These are phyloP conservation scores for Albatrellus sp. DNA, from an alignment of 1,284 basidiomycete genomes.

Conservation along the genomic window DNA sequence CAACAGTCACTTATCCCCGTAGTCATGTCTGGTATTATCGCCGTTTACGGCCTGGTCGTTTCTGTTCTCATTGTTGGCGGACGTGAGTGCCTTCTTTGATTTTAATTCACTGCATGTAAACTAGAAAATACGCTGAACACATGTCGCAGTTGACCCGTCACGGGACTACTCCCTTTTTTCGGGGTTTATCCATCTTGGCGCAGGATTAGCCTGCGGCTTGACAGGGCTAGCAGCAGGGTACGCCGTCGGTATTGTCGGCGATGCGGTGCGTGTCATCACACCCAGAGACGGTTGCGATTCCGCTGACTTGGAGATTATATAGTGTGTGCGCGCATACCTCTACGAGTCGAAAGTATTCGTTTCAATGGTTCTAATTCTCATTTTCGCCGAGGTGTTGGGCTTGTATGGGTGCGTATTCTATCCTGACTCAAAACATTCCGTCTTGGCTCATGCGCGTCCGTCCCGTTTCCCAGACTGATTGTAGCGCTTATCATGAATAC, in stretches of 20 bases:
- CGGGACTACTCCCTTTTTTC: conserved; percentile 62
- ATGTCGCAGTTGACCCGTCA: conserved; percentile 44
- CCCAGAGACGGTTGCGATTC: too few relatives aligned
- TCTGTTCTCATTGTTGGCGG: conserved; percentile 56
- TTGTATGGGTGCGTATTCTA: conserved; percentile 46
- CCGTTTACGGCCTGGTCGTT: conserved; percentile 57
- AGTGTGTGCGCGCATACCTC: conserved; percentile 65
- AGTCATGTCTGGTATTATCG: conserved; percentile 74
- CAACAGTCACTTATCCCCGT: conserved; percentile 60
- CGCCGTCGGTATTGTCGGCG: conserved; percentile 91
- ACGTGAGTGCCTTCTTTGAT: conserved; percentile 25
- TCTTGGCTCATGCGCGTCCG: not conserved
- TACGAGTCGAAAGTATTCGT: conserved; percentile 89
- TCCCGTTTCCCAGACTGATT: not conserved
- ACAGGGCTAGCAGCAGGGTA: conserved; percentile 86
- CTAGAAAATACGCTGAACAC: not conserved
- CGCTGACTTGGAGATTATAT: not conserved
- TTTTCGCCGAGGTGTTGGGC: conserved; percentile 88
- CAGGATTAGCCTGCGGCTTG: conserved; percentile 79
- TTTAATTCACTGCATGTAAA: not conserved
- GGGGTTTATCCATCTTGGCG: conserved; percentile 84
- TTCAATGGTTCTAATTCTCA: conserved; percentile 65
- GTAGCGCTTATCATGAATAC: conserved; percentile 9
- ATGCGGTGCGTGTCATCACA: conserved; percentile 33
- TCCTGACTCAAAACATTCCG: too few relatives aligned